Evolutionary conservation across 2,329 filamentous ascomycete genomes (phyloP).

Genomic region (Amylocarpus encephaloides): DNA sequence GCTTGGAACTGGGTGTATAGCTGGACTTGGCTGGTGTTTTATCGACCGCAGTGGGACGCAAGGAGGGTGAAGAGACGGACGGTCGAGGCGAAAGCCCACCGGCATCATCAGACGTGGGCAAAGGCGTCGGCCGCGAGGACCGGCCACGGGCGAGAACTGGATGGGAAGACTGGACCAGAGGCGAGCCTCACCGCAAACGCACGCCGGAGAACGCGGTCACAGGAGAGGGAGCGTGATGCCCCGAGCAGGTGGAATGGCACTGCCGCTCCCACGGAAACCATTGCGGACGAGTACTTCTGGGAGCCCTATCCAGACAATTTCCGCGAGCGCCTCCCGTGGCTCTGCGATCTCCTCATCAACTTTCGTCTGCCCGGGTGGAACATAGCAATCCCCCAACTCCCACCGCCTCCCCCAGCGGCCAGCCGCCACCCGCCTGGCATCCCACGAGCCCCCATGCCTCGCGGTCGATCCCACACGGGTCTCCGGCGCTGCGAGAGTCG

Average conservation of each 20-base stretch:
- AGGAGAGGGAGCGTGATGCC: too few relatives aligned
- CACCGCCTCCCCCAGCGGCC: conserved; percentile 39
- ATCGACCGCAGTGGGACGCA: conserved; percentile 49
- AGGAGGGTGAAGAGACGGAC: conserved; percentile 37
- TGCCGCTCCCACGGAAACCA: not conserved
- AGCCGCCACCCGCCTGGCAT: conserved; percentile 34
- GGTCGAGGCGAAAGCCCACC: not conserved
- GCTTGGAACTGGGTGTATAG: conserved; percentile 46
- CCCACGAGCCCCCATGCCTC: conserved; percentile 33
- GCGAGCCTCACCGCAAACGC: too few relatives aligned
- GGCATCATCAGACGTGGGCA: not conserved
- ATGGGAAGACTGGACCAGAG: not conserved
- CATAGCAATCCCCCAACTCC: conserved; percentile 45
- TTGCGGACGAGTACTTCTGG: conserved; percentile 49
- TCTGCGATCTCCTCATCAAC: conserved; percentile 46
- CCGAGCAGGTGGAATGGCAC: not conserved
- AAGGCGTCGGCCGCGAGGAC: not conserved
- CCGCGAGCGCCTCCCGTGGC: conserved; percentile 47
- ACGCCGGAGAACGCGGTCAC: too few relatives aligned
- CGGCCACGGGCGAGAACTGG: not conserved
- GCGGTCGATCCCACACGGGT: conserved; percentile 38
- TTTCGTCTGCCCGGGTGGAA: conserved; percentile 56
- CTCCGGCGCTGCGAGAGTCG: conserved; percentile 39
- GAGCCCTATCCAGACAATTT: conserved; percentile 51
- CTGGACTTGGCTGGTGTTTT: conserved; percentile 46